Evolutionary conservation across 345 rosid genomes (phyloP), one percentile per base, ranked within the genome.

Genomic region (Ceriops decandra): DNA sequence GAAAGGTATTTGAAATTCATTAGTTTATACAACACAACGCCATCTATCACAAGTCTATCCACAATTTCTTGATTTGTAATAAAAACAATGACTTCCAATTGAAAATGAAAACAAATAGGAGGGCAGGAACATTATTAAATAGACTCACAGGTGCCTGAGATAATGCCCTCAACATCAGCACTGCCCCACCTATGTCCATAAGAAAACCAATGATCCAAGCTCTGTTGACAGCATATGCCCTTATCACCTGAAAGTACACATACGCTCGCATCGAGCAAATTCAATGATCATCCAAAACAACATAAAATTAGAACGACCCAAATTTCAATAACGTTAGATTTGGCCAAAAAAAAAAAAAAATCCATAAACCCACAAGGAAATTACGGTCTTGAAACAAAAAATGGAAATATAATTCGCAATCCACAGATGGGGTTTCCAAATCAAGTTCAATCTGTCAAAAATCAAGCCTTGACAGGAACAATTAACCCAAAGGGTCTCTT

Each of bases 131-230:
- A 56, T 28, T 1, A 11, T 22, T 15, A 6, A 77, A 63, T 33
- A 22, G 59, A 81, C 93, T 87, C 73, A 95, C 99, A 58, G 98
- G 98, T 57, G 98, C 99, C 73, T 73, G 87, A 26, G 99, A 90
- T 67, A 95, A 74, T 7, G 98, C 97, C 82, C 81, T 86, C 74
- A 95, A 77, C 98, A 95, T 95, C 85, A 95, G 77, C 81, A 91
- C 21, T 24, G 98, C 99, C 73, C 97, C 99, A 52, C 84, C 66
- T 71, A 95, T 90, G 76, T 95, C 98, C 97, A 95, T 87, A 42
- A 90, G 77, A 82, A 95, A 91, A 27, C 99, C 97, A 58, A 90
- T 69, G 24, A 79, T 70, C 98, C 99, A 95, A 21, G 89, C 81
- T 78, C 75, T 88, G 72, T 92, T 92, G 56, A 74, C 82, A 68